Evolutionary conservation across 805 yeast species (phyloP).

Genomic region (Candida manassasensis): DNA sequence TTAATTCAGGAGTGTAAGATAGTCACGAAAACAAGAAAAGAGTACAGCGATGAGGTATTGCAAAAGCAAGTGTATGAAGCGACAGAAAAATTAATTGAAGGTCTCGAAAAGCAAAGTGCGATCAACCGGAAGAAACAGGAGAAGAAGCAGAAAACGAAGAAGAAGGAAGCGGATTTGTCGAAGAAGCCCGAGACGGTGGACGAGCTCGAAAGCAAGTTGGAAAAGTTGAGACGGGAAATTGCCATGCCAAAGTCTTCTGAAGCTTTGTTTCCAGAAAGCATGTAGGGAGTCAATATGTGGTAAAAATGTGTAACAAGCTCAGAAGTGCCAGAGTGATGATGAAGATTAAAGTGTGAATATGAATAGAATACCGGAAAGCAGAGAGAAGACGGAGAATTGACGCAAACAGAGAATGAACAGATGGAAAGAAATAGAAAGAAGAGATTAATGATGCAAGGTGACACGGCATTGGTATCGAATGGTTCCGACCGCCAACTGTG

Average conservation of each 20-base stretch:
- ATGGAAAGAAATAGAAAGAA: too few relatives aligned
- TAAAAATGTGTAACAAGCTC: too few relatives aligned
- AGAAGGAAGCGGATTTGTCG: slow-evolving; percentile 21
- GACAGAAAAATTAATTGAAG: slow-evolving; percentile 54
- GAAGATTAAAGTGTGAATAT: too few relatives aligned
- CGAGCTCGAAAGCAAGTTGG: slow-evolving; percentile 33
- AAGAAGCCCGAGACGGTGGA: slow-evolving; percentile 31
- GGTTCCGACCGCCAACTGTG: too few relatives aligned
- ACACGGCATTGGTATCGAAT: too few relatives aligned
- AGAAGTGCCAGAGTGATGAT: too few relatives aligned
- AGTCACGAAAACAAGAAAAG: slow-evolving; percentile 53
- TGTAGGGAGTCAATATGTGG: too few relatives aligned
- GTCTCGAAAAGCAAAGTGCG: slow-evolving; percentile 69
- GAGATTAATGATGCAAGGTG: too few relatives aligned
- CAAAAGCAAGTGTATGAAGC: slow-evolving; percentile 57
- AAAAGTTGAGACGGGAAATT: slow-evolving; percentile 17
- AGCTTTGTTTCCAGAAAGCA: not conserved
- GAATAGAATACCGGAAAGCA: too few relatives aligned
- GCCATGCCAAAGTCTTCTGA: slow-evolving; percentile 2
- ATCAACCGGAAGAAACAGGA: slow-evolving; percentile 42
- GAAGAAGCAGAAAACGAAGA: slow-evolving; percentile 15
- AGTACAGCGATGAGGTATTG: slow-evolving; percentile 56
- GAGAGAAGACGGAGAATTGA: too few relatives aligned
- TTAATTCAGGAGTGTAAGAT: slow-evolving; percentile 69
- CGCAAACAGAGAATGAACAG: too few relatives aligned